phyloP scores from a whole-genome alignment of 257 asterid species.

The Lantana camara region DNA sequence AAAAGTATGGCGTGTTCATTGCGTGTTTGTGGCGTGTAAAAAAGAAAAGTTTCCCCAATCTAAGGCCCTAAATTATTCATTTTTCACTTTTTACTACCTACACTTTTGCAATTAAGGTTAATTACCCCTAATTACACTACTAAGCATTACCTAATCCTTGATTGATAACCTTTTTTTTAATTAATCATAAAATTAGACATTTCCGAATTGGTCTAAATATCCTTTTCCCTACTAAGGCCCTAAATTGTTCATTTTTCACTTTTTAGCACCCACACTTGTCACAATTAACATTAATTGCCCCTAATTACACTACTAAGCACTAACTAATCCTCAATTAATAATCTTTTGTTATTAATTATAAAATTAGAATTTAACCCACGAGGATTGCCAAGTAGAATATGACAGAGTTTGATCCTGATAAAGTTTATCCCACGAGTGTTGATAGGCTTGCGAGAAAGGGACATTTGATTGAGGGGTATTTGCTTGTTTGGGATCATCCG shows the following conservation, averaged over 20 bases:
- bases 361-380: too few relatives aligned
- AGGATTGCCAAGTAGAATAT: too few relatives aligned
- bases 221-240: constrained; percentile 26
- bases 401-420: too few relatives aligned
- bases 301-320: constrained; percentile 20
- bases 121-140: constrained; percentile 26
- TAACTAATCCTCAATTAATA: constrained; percentile 22
- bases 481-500: too few relatives aligned
- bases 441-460: too few relatives aligned
- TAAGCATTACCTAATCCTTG: constrained; percentile 17
- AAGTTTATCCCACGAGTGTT: too few relatives aligned
- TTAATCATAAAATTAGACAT: too few relatives aligned
- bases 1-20: constrained; percentile 41
- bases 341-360: constrained; percentile 27
- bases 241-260: neutral
- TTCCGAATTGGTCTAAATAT: too few relatives aligned
- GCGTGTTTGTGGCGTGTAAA: constrained; percentile 51
- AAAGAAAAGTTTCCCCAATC: constrained; percentile 14
- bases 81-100: constrained; percentile 8
- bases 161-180: constrained; percentile 26
- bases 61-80: constrained; percentile 1
- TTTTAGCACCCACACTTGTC: constrained; percentile 9
- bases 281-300: constrained; percentile 11
- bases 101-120: neutral
- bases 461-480: too few relatives aligned